These are phyloP conservation scores for Eucalyptus tenuipes DNA, from an alignment of 345 rosid genomes.

Conservation along the genomic window DNA sequence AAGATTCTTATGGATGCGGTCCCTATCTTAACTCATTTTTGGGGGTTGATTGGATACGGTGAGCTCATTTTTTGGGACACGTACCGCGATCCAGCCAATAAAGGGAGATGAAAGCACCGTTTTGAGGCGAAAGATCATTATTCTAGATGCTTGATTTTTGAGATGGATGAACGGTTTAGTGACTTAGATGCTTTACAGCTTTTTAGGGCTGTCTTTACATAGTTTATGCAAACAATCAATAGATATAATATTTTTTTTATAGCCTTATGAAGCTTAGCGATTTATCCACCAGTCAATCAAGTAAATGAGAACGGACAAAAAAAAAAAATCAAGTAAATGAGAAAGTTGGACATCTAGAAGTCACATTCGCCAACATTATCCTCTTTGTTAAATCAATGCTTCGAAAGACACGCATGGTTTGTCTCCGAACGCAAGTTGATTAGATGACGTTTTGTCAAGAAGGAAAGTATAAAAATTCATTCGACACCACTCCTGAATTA, in stretches of 20 bases:
- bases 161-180: neutral
- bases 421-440: neutral
- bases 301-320: neutral
- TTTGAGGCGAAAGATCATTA: neutral
- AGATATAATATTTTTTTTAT: neutral
- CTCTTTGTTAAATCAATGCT: neutral
- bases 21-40: neutral
- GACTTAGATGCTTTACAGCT: neutral
- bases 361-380: neutral
- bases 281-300: neutral
- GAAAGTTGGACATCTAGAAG: neutral
- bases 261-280: neutral
- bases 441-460: neutral
- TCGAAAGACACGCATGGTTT: neutral
- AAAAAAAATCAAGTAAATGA: too few species aligned
- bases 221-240: neutral
- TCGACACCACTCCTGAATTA: neutral
- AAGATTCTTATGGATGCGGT: neutral
- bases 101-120: neutral
- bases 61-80: neutral
- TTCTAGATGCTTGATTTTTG: neutral
- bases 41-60: neutral
- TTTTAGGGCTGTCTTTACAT: neutral
- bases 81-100: neutral
- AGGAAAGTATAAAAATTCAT: neutral